Conservation (phyloP, 2,329 filamentous ascomycete genomes). For the Hypoxylon sp. region DNA sequence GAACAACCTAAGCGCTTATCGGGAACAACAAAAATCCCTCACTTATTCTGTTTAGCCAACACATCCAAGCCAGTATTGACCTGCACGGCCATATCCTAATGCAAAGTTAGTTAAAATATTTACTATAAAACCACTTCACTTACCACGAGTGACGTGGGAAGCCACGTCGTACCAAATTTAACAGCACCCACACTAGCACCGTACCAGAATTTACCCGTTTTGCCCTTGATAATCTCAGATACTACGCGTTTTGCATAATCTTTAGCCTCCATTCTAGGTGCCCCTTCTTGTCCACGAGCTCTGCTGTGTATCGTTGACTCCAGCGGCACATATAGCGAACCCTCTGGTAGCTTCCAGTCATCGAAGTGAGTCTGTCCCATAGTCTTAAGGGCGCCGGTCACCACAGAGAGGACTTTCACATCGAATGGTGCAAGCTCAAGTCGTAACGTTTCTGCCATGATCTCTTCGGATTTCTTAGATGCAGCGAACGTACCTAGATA, state of each 20-base stretch:
- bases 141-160: neutral
- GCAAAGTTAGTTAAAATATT: neutral
- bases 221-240: neutral
- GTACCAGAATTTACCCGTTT: neutral
- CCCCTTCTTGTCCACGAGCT: neutral
- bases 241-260: neutral
- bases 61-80: neutral
- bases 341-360: slow-evolving; percentile 17
- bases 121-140: neutral
- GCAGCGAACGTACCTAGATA: neutral
- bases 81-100: neutral
- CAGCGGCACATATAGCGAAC: neutral
- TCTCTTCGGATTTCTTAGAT: neutral
- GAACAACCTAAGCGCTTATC: no score
- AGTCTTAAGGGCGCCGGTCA: slow-evolving; percentile 13
- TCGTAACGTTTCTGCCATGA: neutral
- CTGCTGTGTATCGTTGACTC: neutral
- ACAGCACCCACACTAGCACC: neutral
- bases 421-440: neutral
- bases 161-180: neutral
- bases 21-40: no score
- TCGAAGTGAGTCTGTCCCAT: slow-evolving; percentile 17
- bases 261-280: neutral
- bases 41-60: neutral
- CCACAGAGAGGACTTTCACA: slow-evolving; percentile 11